phyloP scores from a whole-genome alignment of 371 early-diverging fungal genomes.

The Mucor velutinosus region DNA sequence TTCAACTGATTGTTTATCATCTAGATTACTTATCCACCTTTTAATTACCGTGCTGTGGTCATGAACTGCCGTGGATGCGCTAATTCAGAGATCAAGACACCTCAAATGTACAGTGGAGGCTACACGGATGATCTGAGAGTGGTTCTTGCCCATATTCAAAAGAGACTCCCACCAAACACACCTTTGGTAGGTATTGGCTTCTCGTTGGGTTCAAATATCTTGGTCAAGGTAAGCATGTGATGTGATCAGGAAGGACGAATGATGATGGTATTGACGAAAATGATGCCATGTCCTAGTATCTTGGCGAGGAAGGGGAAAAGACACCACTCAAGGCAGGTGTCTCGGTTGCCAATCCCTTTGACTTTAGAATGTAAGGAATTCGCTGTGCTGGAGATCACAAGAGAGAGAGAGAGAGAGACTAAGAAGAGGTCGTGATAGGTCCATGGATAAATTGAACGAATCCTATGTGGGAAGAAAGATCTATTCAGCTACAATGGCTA shows the following conservation, averaged over 20 bases:
- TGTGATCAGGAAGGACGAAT: neutral
- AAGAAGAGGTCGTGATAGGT: slow-evolving; percentile 5
- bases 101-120: slow-evolving; percentile 82
- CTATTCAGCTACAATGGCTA: slow-evolving; percentile 74
- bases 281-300: slow-evolving; percentile 47
- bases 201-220: slow-evolving; percentile 88
- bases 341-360: slow-evolving; percentile 89
- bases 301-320: slow-evolving; percentile 82
- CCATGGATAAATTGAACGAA: slow-evolving; percentile 26
- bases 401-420: neutral
- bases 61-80: slow-evolving; percentile 91
- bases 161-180: slow-evolving; percentile 57
- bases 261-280: neutral
- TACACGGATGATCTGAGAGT: slow-evolving; percentile 81
- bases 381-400: neutral
- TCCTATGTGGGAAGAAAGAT: slow-evolving; percentile 53
- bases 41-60: slow-evolving; percentile 76
- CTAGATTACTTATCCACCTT: slow-evolving; percentile 48
- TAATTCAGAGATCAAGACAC: slow-evolving; percentile 70
- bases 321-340: slow-evolving; percentile 77
- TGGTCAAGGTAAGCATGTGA: slow-evolving; percentile 69
- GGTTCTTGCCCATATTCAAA: slow-evolving; percentile 61
- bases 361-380: slow-evolving; percentile 58
- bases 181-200: slow-evolving; percentile 83
- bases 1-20: neutral